These are phyloP conservation scores for Passalora sequoiae DNA, from an alignment of 2,329 filamentous ascomycete species.

Conservation along the genomic window DNA sequence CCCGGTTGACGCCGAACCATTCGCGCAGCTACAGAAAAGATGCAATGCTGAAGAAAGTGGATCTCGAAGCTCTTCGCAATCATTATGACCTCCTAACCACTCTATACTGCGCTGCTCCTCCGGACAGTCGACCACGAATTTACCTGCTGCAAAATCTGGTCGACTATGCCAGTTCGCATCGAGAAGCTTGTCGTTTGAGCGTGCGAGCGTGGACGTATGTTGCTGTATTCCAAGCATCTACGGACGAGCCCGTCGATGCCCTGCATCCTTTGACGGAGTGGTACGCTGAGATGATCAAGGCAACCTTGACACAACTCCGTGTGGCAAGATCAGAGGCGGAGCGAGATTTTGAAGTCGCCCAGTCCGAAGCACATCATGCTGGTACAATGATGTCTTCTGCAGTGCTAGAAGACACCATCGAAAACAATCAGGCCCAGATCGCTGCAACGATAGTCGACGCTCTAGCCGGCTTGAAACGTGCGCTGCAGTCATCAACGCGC, in stretches of 20 bases:
- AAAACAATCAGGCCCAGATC: constrained; percentile 54
- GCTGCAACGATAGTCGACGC: constrained; percentile 51
- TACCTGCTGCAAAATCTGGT: constrained; percentile 51
- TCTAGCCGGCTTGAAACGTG: constrained; percentile 47
- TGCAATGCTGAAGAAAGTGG: constrained; percentile 47
- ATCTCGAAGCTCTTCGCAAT: constrained; percentile 55
- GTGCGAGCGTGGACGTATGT: constrained; percentile 56
- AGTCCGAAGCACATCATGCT: constrained; percentile 31
- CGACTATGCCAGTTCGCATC: constrained; percentile 53
- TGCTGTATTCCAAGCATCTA: constrained; percentile 53
- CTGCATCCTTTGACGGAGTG: constrained; percentile 50
- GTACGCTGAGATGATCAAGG: constrained; percentile 50
- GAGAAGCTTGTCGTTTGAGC: constrained; percentile 55
- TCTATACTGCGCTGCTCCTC: constrained; percentile 54
- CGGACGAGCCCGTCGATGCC: constrained; percentile 42
- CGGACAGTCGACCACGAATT: constrained; percentile 49
- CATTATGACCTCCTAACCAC: constrained; percentile 58
- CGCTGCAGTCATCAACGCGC: constrained; percentile 38
- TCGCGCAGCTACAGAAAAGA: constrained; percentile 58
- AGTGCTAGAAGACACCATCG: constrained; percentile 49
- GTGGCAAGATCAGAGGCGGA: constrained; percentile 56
- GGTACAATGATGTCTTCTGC: constrained; percentile 39
- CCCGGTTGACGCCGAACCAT: constrained; percentile 56
- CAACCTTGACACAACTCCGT: constrained; percentile 51
- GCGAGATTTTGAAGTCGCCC: constrained; percentile 41